phyloP scores from a whole-genome alignment of 2,329 filamentous ascomycete genomes.

The Ascocoryne sarcoides region DNA sequence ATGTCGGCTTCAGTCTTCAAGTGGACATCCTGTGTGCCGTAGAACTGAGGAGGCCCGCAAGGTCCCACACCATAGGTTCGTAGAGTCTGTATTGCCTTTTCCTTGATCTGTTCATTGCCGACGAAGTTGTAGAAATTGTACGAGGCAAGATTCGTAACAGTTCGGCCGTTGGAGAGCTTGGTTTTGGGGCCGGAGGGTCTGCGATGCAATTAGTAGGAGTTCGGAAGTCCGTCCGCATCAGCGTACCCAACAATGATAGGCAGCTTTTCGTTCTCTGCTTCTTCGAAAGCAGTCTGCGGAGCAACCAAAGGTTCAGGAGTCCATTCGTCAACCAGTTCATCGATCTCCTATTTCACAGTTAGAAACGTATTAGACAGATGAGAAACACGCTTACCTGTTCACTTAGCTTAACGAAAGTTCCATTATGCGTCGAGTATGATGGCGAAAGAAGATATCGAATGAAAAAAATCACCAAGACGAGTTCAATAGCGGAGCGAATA shows the following conservation, averaged over 20 bases:
- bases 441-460: conserved; percentile 87
- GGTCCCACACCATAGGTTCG: conserved; percentile 94
- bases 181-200: conserved; percentile 85
- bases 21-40: conserved; percentile 96
- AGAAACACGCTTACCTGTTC: conserved; percentile 55
- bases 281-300: conserved; percentile 64
- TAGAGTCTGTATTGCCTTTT: conserved; percentile 88
- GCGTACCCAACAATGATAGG: conserved; percentile 79
- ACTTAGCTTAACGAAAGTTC: conserved; percentile 78
- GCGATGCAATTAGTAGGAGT: not conserved
- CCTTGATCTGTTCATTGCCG: conserved; percentile 82
- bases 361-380: conserved; percentile 6
- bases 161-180: conserved; percentile 80
- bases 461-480: conserved; percentile 91
- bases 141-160: conserved; percentile 85
- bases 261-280: conserved; percentile 72
- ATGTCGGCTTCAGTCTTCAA: conserved; percentile 95
- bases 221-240: not conserved
- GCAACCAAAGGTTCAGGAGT: conserved; percentile 84
- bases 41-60: conserved; percentile 94
- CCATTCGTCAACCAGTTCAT: conserved; percentile 96
- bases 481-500: conserved; percentile 83
- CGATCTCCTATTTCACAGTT: conserved; percentile 59
- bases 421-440: conserved; percentile 84
- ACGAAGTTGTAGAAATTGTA: conserved; percentile 99